Evolutionary conservation across 768 basidiomycete genomes (phyloP).

Genomic region (Cyathus striatus): DNA sequence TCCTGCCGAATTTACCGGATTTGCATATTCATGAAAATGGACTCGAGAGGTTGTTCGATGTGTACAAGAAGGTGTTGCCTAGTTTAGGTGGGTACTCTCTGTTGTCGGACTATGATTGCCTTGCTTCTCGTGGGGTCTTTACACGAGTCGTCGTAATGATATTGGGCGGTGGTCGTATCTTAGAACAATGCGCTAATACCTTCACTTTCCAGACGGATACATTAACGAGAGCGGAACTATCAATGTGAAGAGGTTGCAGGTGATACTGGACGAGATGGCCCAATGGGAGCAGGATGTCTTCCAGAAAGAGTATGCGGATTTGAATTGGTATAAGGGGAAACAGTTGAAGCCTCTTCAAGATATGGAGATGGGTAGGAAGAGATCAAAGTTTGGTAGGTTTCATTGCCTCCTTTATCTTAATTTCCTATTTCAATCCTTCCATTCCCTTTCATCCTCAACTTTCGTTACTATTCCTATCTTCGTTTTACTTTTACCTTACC

Average conservation of each 20-base stretch:
- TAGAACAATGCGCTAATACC: too few species aligned
- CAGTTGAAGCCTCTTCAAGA: slow-evolving; percentile 68
- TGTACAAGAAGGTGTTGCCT: slow-evolving; percentile 91
- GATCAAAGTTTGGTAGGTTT: slow-evolving; percentile 57
- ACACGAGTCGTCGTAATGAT: too few species aligned
- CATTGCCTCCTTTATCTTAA: not conserved
- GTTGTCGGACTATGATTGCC: too few species aligned
- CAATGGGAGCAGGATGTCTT: slow-evolving; percentile 87
- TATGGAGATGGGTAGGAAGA: slow-evolving; percentile 56
- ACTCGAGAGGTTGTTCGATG: slow-evolving; percentile 86
- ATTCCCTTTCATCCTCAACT: too few species aligned
- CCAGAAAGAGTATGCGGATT: slow-evolving; percentile 85
- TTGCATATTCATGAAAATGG: slow-evolving; percentile 98
- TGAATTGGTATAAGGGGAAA: slow-evolving; percentile 94
- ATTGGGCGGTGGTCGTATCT: too few species aligned
- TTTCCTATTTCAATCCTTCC: slow-evolving; percentile 7
- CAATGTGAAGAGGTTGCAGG: slow-evolving; percentile 72
- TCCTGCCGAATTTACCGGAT: slow-evolving; percentile 93
- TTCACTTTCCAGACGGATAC: slow-evolving; percentile 73
- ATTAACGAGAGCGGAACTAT: slow-evolving; percentile 88
- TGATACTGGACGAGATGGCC: slow-evolving; percentile 85
- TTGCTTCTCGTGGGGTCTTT: too few species aligned
- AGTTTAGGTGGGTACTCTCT: slow-evolving; percentile 44
- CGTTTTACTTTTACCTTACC: not conserved
- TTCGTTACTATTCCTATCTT: too few species aligned